Percentiles rank a stretch among this genome's conserved stretches.
These are phyloP conservation scores for Crithidia sp. DNA, from an alignment of 208 protist species.

Conservation along the genomic window DNA sequence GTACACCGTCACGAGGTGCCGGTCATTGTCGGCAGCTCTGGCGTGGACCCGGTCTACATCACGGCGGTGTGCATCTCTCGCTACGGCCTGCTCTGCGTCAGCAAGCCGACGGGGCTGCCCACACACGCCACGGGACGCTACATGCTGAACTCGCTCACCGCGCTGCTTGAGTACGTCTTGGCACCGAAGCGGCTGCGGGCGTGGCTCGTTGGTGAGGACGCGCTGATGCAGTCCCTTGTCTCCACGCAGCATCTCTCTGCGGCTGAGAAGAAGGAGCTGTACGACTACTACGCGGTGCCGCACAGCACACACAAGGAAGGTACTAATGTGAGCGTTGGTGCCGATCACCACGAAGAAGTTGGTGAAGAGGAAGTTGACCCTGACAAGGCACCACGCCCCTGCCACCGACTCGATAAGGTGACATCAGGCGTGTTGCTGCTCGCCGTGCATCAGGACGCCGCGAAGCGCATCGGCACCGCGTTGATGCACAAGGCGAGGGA, in stretches of 20 bases:
- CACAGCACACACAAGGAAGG: not conserved
- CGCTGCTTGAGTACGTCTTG: conserved; percentile 90
- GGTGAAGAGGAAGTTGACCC: conserved; percentile 46
- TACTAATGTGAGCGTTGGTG: not conserved
- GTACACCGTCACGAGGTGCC: conserved; percentile 96
- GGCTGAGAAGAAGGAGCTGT: conserved; percentile 61
- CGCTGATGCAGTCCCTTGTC: conserved; percentile 77
- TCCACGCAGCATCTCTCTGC: conserved; percentile 46
- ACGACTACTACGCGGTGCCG: conserved; percentile 52
- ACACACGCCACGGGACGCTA: conserved; percentile 93
- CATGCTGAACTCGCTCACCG: conserved; percentile 91
- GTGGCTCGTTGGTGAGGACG: conserved; percentile 64
- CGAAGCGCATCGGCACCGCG: conserved; percentile 50
- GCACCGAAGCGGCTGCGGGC: conserved; percentile 68
- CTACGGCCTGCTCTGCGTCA: conserved; percentile 68
- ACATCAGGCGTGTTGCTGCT: conserved; percentile 88
- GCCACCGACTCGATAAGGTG: conserved; percentile 88
- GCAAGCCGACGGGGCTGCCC: conserved; percentile 82
- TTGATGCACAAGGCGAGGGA: conserved; percentile 73
- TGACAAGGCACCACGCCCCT: conserved; percentile 64
- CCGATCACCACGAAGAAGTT: not conserved
- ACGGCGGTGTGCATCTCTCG: conserved; percentile 55
- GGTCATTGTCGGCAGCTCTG: conserved; percentile 66
- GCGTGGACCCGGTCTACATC: conserved; percentile 57
- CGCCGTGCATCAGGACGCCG: conserved; percentile 53